phyloP scores from a whole-genome alignment of 805 yeast species.

The Yamadazyma paraphyllophila region DNA sequence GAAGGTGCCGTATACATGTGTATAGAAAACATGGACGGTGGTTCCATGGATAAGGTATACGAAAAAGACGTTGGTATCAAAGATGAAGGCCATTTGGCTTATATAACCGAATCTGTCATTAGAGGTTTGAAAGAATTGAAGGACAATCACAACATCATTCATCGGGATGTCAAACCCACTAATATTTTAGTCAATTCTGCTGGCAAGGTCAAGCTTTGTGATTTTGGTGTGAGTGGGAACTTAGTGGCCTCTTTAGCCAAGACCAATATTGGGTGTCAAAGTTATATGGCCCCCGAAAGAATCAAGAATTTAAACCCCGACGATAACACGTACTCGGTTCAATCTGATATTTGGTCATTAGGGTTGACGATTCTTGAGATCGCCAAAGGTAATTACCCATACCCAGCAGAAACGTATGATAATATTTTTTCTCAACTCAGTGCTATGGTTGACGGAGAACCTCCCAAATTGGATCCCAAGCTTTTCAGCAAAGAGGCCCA shows the following conservation, averaged over 20 bases:
- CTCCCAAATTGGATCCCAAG: conserved; percentile 72
- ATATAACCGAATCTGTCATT: conserved; percentile 75
- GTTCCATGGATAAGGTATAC: conserved; percentile 85
- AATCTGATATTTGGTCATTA: conserved; percentile 93
- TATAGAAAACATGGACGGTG: conserved; percentile 97
- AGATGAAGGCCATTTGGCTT: conserved; percentile 77
- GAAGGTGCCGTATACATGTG: conserved; percentile 99
- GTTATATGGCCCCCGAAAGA: conserved; percentile 98
- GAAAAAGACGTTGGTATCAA: conserved; percentile 56
- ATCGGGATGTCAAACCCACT: conserved; percentile 96
- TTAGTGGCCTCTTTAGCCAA: conserved; percentile 91
- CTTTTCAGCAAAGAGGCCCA: conserved; percentile 73
- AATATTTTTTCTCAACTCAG: conserved; percentile 89
- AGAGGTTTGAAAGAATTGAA: conserved; percentile 80
- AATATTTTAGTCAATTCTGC: conserved; percentile 77
- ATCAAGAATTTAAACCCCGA: conserved; percentile 74
- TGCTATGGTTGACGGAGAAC: conserved; percentile 95
- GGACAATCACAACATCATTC: conserved; percentile 89
- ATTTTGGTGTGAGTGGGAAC: conserved; percentile 95
- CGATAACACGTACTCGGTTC: conserved; percentile 82
- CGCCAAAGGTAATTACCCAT: conserved; percentile 92
- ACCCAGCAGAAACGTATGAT: conserved; percentile 89
- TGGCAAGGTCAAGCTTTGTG: conserved; percentile 91
- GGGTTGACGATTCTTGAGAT: conserved; percentile 88
- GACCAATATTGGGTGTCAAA: conserved; percentile 96